Base-by-base conservation (phyloP, 805 yeast genomes). In the Schizosaccharomyces lindneri region DNA sequence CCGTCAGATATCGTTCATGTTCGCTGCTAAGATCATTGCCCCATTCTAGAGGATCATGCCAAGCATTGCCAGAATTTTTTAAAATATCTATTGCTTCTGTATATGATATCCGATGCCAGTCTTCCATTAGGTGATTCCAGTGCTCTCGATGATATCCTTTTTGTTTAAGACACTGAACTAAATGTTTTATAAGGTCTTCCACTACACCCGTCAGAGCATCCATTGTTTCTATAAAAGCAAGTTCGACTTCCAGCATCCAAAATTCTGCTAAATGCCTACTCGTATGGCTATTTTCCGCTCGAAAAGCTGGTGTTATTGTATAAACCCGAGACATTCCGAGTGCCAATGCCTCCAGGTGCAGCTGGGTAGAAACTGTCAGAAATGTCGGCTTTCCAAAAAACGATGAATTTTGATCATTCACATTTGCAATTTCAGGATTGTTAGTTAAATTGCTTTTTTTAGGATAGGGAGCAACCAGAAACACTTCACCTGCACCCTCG, bases 201-300 rank as follows among this genome's bases (percentile, higher is more conserved):
- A 83, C 79, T 61, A 87, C 77, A 1, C 67, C 67, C 1, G 90
- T 83, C 62, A 93, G 71, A 63, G 83, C 84, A 3, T 69, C 68
- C 5, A 89, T 78, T 15, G 74, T 71, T 7, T 67, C 67, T 1
- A 84, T 72, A 70, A 85, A 85, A 7, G 87, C 81, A 24, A 87
- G 71, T 69, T 93, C 99, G 0, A 88, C 94, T 71, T 93, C 99
- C 2, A 93, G 72, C 97, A 93, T 89, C 97, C 97, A 93, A 70
- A 93, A 93, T 71, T 93, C 99, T 63, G 90, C 79, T 63, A 93
- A 72, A 70, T 93, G 99, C 61, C 98, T 77, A 67, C 82, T 85
- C 0, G 99, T 93, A 68, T 87, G 89, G 63, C 95, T 84, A 61
- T 79, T 79, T 68, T 93, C 99, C 0, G 98, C 97, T 65, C 99